These are phyloP conservation scores for Raddia guianensis DNA, from an alignment of 176 grass and related monocot species.

Conservation along the genomic window DNA sequence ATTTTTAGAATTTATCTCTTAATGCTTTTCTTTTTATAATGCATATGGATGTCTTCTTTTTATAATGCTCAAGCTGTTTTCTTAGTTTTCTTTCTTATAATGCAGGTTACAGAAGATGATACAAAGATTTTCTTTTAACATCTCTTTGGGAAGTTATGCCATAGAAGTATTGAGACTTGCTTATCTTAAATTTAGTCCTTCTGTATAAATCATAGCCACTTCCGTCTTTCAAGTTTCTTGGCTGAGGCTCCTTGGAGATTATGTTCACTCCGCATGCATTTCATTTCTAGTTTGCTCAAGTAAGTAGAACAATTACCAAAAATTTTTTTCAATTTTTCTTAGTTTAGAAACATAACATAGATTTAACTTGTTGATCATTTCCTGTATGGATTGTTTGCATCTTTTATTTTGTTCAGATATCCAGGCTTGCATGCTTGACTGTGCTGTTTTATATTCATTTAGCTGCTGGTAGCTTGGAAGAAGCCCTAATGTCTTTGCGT, in stretches of 20 bases:
- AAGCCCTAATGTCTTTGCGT: conserved; percentile 32
- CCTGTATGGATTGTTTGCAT: no score
- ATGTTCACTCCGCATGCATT: conserved; percentile 85
- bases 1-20: background rate
- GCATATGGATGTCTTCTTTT: no score
- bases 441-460: background rate
- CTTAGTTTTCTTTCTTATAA: conserved; percentile 28
- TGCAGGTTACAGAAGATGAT: conserved; percentile 82
- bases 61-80: background rate
- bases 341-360: no score
- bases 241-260: conserved; percentile 89
- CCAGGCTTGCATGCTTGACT: conserved; percentile 8
- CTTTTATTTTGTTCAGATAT: background rate
- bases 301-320: conserved; percentile 42
- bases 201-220: background rate
- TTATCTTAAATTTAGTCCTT: conserved; percentile 23
- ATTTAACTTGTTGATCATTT: no score
- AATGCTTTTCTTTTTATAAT: background rate
- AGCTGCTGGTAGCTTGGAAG: conserved; percentile 15
- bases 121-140: conserved; percentile 78
- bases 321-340: no score
- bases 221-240: conserved; percentile 72
- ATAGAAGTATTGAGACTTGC: background rate
- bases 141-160: conserved; percentile 68
- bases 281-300: conserved; percentile 91